These are phyloP conservation scores for Tylopilus sp. DNA, from an alignment of 768 basidiomycete species.

Conservation along the genomic window DNA sequence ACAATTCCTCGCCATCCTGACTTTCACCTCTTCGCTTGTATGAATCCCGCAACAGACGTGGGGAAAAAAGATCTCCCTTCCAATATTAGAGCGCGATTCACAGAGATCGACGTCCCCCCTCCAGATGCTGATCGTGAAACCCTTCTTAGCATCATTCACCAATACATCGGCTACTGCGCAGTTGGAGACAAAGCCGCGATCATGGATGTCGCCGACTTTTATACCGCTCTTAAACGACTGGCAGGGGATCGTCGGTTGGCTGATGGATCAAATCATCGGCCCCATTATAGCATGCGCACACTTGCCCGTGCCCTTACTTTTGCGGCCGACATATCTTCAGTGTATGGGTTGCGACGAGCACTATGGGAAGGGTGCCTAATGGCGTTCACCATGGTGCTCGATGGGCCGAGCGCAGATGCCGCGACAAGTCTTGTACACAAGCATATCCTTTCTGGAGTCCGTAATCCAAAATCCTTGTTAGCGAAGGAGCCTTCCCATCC, in stretches of 20 bases:
- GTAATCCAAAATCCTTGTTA: constrained; percentile 75
- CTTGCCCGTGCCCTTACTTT: constrained; percentile 88
- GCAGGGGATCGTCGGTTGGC: constrained; percentile 75
- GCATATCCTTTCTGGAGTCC: constrained; percentile 73
- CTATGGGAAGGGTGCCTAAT: constrained; percentile 97
- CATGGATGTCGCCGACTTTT: constrained; percentile 91
- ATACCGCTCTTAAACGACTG: constrained; percentile 72
- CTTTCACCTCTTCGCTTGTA: constrained; percentile 96
- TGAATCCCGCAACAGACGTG: constrained; percentile 99
- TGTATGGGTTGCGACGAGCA: constrained; percentile 79
- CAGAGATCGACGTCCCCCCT: constrained; percentile 92
- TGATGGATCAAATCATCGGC: constrained; percentile 88
- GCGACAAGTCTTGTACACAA: constrained; percentile 71
- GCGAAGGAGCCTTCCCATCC: constrained; percentile 62
- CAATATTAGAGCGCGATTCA: constrained; percentile 87
- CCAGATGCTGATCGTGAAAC: constrained; percentile 93
- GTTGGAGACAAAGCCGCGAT: constrained; percentile 84
- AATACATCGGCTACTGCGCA: constrained; percentile 83
- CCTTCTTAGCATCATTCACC: constrained; percentile 76
- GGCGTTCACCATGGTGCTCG: constrained; percentile 96
- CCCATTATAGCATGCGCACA: constrained; percentile 97
- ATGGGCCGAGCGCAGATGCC: constrained; percentile 60
- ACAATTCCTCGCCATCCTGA: constrained; percentile 89
- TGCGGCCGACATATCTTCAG: constrained; percentile 73
- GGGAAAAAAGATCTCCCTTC: constrained; percentile 97